Base-by-base conservation (phyloP, 345 rosid genomes). In the Brassica incana region DNA sequence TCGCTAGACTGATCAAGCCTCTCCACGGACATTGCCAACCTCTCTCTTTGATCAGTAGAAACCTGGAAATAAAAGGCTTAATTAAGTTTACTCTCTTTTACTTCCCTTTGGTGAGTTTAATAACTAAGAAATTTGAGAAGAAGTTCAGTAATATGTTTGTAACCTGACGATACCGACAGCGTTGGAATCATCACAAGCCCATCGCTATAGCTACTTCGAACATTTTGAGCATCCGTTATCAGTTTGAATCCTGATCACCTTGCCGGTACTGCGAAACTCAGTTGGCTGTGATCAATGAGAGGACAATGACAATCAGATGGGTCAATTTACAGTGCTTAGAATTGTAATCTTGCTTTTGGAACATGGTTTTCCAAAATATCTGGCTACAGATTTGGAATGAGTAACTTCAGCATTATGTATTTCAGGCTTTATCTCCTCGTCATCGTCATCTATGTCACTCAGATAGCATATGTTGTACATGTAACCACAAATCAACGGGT, bases 1-100 rank as follows among this genome's bases (percentile, higher is more conserved):
- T 88, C 91, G 32, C 90, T 83, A 15, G 97, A 85, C 27, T 88
- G 90, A 78, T 89, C 84, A 65, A 93, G 64, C 77, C 95, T 89
- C 83, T 90, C 95, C 0, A 92, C 90, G 8, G 89, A 83, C 89
- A 88, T 86, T 64, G 90, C 76, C 80, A 89, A 45, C 74, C 95
- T 88, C 78, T 83, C 91, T 82, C 89, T 85, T 80, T 91, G 95
- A 77, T 90, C 90, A 5, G 89, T 83, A 5, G 90, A 86, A 65
- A 85, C 90, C 97, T 91, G 75, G 15, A 66, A 45, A 11, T 14
- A 15, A 40, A 25, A 45, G 29, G 40, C 29, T 8, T n/a, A 50
- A 2, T n/a, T n/a, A n/a, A 8, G 20, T 10, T 23, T 45, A 50
- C 56, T 50, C 16, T 50, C 56, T 14, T 50, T 16, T 50, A 50